Percentiles rank a stretch among this genome's conserved stretches.
Conservation (phyloP, 768 basidiomycete genomes). For the Wakefieldia striispora region DNA sequence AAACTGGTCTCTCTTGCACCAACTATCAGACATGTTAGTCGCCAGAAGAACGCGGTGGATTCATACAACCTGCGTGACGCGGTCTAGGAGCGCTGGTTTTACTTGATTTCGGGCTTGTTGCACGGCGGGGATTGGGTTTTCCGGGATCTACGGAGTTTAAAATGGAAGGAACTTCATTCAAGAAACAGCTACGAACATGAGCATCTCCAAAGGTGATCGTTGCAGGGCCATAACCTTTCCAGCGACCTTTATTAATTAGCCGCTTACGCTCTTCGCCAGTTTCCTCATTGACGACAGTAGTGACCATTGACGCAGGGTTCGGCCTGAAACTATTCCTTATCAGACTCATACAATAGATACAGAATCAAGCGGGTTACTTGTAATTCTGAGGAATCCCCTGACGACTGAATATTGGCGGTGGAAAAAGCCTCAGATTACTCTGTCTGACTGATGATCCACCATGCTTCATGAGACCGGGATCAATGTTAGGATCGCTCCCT, state of each 20-base stretch:
- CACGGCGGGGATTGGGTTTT: constrained; percentile 58
- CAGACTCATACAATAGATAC: neutral
- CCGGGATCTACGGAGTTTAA: constrained; percentile 51
- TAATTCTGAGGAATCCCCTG: constrained; percentile 78
- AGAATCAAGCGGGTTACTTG: constrained; percentile 47
- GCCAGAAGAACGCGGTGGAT: constrained; percentile 1
- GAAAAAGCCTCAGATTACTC: constrained; percentile 73
- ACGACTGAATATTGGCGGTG: constrained; percentile 87
- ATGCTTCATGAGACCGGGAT: constrained; percentile 40
- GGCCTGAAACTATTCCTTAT: constrained; percentile 60
- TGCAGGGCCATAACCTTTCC: constrained; percentile 79
- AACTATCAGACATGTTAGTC: constrained; percentile 42
- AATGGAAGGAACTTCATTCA: neutral
- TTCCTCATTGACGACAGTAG: constrained; percentile 64
- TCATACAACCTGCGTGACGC: constrained; percentile 48
- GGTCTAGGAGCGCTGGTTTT: constrained; percentile 52
- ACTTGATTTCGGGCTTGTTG: constrained; percentile 56
- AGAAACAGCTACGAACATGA: constrained; percentile 31
- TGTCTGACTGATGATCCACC: constrained; percentile 24
- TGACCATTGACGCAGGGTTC: constrained; percentile 69
- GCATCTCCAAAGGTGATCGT: constrained; percentile 65
- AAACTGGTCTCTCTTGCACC: constrained; percentile 76
- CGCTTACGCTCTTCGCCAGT: constrained; percentile 82
- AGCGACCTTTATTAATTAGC: constrained; percentile 82
- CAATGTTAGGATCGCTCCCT: constrained; percentile 44